phyloP scores from a whole-genome alignment of 768 basidiomycete genomes.

The Collybia sp. region DNA sequence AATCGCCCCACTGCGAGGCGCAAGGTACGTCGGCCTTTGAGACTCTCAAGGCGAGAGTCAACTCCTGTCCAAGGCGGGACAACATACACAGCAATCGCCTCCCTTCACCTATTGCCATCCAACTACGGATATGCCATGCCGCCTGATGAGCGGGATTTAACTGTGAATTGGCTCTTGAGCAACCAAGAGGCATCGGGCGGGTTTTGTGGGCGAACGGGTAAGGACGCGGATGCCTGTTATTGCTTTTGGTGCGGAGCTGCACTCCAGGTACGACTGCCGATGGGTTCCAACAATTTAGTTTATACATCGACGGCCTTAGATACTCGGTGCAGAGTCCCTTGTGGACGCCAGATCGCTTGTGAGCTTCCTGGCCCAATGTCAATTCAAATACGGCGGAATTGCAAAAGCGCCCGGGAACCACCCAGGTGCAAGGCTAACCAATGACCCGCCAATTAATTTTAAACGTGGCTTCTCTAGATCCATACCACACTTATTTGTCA shows the following conservation, averaged over 20 bases:
- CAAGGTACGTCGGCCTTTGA: constrained; percentile 52
- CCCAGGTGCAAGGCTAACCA: constrained; percentile 50
- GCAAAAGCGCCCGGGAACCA: constrained; percentile 76
- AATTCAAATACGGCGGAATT: constrained; percentile 88
- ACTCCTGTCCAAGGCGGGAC: constrained; percentile 65
- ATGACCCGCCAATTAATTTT: background rate
- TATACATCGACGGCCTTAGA: constrained; percentile 35
- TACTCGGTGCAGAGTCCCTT: constrained; percentile 56
- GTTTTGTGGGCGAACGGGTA: constrained; percentile 85
- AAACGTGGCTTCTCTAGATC: constrained; percentile 47
- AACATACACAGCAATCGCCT: constrained; percentile 87
- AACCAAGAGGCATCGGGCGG: constrained; percentile 73
- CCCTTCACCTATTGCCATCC: constrained; percentile 50
- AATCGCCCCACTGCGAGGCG: constrained; percentile 76
- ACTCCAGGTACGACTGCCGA: constrained; percentile 48
- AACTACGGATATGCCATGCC: constrained; percentile 21
- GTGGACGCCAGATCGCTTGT: constrained; percentile 55
- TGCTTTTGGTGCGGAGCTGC: constrained; percentile 93
- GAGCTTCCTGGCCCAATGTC: constrained; percentile 67
- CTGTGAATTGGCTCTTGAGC: constrained; percentile 73
- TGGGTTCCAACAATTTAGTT: background rate
- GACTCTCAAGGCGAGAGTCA: background rate
- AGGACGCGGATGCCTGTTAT: constrained; percentile 90
- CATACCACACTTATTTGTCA: constrained; percentile 92
- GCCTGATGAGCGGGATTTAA: constrained; percentile 39